Base-by-base conservation (phyloP, 2,329 filamentous ascomycete species). In the Alternaria gansuensis region DNA sequence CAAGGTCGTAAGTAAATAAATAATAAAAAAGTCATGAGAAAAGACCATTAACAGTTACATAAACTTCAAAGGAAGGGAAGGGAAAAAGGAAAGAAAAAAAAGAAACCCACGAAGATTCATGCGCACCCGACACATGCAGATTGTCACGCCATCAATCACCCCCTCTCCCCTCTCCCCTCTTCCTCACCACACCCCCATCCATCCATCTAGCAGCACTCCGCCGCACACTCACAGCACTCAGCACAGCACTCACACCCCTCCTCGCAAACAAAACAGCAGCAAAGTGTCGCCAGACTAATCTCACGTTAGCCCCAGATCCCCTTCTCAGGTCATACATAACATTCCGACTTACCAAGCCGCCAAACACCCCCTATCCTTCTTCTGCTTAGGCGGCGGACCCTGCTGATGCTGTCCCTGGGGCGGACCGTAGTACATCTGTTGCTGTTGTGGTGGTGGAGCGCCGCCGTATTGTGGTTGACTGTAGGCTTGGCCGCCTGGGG, bases 231-330 rank as follows among this genome's bases (percentile, higher is more conserved):
- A 67, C 84, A 83, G 74, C 85, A 87, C 5, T 88, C 86, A n/a
- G 82, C 78, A 70, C 86, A 88, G 77, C 85, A 88, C 73, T 88
- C 86, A 68, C 86, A 88, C 28, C 83, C 81, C 75, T 88, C 86
- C 70, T 88, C 86, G 68, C 84, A 87, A 28, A 88, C 80, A 75
- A 86, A 88, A 70, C 86, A 88, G 73, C 86, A 89, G 78, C 86
- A 88, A 36, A 88, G 60, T 4, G 69, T 66, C 3, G 75, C 75
- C 46, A 77, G 44, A 64, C 73, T 73, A 44, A 40, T 43, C 14
- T 5, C 29, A 5, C 21, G 46, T 68, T 52, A 66, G 59, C 49
- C 3, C 21, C 10, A 8, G 26, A 10, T 45, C 3, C 17, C 23
- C n/a, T 3, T 17, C 28, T 21, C 6, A 4, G 8, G 6, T 29